Evolutionary conservation across 371 early-diverging fungal species (phyloP).

Genomic region (Haplosporangium sp.): DNA sequence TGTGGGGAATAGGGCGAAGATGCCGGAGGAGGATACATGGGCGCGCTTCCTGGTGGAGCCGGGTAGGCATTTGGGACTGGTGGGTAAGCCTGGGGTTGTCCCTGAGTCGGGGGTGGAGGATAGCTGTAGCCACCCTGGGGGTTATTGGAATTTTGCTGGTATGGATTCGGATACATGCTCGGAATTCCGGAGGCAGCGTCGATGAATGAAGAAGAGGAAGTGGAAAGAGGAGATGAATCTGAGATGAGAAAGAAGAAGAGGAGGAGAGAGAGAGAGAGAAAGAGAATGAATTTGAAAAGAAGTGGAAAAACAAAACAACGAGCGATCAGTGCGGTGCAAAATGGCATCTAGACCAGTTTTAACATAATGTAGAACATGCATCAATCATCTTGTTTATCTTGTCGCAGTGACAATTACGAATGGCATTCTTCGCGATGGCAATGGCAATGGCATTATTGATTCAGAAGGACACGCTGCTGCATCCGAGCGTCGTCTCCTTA

Average conservation of each 20-base stretch:
- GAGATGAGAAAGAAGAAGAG: not conserved
- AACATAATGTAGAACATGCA: not conserved
- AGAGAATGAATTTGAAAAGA: not conserved
- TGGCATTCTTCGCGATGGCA: too few relatives aligned
- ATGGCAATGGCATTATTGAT: too few relatives aligned
- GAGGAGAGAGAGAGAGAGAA: not conserved
- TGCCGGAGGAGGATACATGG: slow-evolving; percentile 14
- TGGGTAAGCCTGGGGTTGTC: not conserved
- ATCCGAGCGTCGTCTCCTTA: too few relatives aligned
- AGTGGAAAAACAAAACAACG: not conserved
- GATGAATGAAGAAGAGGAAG: not conserved
- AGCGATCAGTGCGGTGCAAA: not conserved
- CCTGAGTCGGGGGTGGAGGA: slow-evolving; percentile 8
- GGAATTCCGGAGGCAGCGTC: not conserved
- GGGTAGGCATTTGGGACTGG: not conserved
- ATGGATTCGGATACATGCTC: slow-evolving; percentile 44
- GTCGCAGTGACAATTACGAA: too few relatives aligned
- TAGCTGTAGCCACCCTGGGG: slow-evolving; percentile 10
- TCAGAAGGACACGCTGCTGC: too few relatives aligned
- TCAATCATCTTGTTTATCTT: too few relatives aligned
- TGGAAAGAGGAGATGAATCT: not conserved
- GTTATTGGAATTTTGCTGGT: slow-evolving; percentile 16
- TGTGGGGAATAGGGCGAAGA: slow-evolving; percentile 5
- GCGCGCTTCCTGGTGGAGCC: slow-evolving; percentile 2
- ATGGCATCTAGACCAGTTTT: not conserved